A percentile compares a stretch with the other conserved stretches of the same genome.
phyloP scores from a whole-genome alignment of 1,139 yeast genomes.

The Lodderomyces jiufengensis region DNA sequence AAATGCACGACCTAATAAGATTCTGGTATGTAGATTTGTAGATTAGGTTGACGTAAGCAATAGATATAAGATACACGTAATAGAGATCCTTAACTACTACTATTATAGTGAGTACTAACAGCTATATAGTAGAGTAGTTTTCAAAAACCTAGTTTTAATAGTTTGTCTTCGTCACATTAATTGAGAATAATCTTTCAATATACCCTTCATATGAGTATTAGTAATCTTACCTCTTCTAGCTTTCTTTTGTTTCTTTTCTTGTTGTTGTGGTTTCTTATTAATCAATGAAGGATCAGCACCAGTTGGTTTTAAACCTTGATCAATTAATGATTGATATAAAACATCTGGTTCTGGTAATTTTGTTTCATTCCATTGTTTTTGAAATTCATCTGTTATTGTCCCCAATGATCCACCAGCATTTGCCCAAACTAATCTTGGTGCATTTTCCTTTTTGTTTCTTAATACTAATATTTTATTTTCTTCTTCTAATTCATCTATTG shows the following conservation, averaged over 20 bases:
- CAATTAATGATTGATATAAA: conserved; percentile 72
- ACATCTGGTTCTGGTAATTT: conserved; percentile 76
- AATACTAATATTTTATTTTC: conserved; percentile 76
- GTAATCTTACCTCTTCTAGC: conserved; percentile 92
- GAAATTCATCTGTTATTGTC: conserved; percentile 77
- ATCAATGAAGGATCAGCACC: conserved; percentile 93
- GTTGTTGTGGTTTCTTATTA: conserved; percentile 60
- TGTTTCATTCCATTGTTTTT: conserved; percentile 72
- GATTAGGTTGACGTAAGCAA: no score
- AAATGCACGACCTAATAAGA: no score
- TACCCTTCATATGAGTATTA: conserved; percentile 93
- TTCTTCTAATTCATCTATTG: conserved; percentile 72
- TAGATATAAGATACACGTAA: no score
- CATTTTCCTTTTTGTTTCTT: conserved; percentile 86
- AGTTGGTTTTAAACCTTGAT: conserved; percentile 89
- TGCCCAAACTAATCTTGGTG: conserved; percentile 90
- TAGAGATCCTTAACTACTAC: no score
- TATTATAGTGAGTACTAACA: no score
- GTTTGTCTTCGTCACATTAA: conserved; percentile 28
- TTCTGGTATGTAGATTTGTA: no score
- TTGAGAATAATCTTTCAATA: conserved; percentile 76
- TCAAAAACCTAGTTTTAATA: no score
- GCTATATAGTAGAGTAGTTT: no score
- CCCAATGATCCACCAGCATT: conserved; percentile 75
- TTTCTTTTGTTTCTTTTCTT: conserved; percentile 79